Base-by-base conservation (phyloP, 176 grass and related monocot genomes). In the Melocanna baccifera region DNA sequence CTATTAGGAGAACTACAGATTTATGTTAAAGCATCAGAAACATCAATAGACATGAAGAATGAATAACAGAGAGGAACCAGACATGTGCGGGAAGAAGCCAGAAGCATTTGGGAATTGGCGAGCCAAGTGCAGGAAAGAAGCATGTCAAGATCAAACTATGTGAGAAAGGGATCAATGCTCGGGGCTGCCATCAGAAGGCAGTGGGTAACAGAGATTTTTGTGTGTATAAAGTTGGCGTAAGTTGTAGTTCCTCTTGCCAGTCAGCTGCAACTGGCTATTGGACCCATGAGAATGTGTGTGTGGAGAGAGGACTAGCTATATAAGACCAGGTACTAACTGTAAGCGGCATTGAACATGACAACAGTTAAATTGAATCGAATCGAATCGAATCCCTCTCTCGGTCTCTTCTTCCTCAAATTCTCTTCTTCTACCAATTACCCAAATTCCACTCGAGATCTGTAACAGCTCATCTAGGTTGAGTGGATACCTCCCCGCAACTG, bases 1-100 rank as follows among this genome's bases (percentile, higher is more conserved):
- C 47, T 25, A 56, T 30, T 39, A 25, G 47, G 56, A 66, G 39
- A 23, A 16, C 55, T 47, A 83, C 15, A 73, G 66, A 26, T 79
- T 66, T 78, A 80, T 84, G 58, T 20, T 25, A 23, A 71, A 70
- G 67, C 37, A 79, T 84, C 47, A 57, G 23, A 67, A 74, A 69
- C 78, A 68, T 37, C 34, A 51, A 69, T 26, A 40, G n/a, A 19
- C 12, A 9, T 18, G 26, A 56, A 68, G 34, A 36, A 36, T 36
- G 16, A 80, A 80, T 23, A 41, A 26, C 28, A 12, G 34, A 36
- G 4, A 50, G 69, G 43, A 72, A 46, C 26, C 43, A 30, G 13
- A 72, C 7, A 9, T 64, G 62, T 32, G 25, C 16, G 14, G 16
- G 25, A 72, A 72, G 25, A 48, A 50, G 7, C 12, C 25, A 72